Evolutionary conservation across 176 grass and related monocot genomes (phyloP).

Genomic region (Ensete glaucum): DNA sequence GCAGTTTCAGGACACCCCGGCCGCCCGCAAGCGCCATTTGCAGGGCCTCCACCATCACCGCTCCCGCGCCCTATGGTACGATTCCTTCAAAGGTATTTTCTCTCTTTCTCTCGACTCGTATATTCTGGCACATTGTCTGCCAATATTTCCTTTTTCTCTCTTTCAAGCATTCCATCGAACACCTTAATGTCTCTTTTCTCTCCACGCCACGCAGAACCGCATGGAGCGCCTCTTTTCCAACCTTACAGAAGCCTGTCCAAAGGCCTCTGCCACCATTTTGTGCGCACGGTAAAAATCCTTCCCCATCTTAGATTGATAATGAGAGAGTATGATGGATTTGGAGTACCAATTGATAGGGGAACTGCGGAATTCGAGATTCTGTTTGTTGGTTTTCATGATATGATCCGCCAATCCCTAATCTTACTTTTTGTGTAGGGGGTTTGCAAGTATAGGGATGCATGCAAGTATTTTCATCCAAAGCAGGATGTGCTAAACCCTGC

Average conservation of each 20-base stretch:
- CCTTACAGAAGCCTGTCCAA: conserved; percentile 34
- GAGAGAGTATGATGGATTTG: background rate
- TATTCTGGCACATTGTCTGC: background rate
- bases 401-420: background rate
- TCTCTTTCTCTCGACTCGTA: background rate
- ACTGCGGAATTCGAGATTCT: no score
- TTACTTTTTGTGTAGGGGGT: conserved; percentile 28
- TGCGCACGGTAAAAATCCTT: conserved; percentile 38
- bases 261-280: conserved; percentile 73
- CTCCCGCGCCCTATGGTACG: conserved; percentile 69
- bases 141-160: background rate
- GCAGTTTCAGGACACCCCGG: conserved; percentile 78
- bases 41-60: conserved; percentile 56
- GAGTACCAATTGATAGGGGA: no score
- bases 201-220: conserved; percentile 25
- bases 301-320: background rate
- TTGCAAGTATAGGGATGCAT: conserved; percentile 65
- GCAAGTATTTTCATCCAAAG: conserved; percentile 79
- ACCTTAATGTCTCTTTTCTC: background rate
- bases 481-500: conserved; percentile 20
- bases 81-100: conserved; percentile 38
- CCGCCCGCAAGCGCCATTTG: conserved; percentile 71
- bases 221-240: conserved; percentile 28
- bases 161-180: conserved; percentile 33
- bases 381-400: background rate